Base-by-base conservation (phyloP, 2,329 filamentous ascomycete genomes). In the Bisporella sp. region DNA sequence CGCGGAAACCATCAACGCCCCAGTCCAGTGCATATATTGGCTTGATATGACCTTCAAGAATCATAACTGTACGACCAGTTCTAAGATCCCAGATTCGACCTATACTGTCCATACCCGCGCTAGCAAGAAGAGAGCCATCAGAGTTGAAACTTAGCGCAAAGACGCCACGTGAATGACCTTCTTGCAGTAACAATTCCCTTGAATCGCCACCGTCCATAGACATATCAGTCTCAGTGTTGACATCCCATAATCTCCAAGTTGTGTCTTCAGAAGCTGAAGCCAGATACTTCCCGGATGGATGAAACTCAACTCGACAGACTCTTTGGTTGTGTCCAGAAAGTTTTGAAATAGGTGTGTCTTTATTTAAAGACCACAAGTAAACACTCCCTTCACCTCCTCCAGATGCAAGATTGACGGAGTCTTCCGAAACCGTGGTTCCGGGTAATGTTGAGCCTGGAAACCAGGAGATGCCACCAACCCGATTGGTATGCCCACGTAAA, bases 161-260 rank as follows among this genome's bases (percentile, higher is more conserved):
- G 9, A 97, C 93, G 54, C 95, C 93, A 49, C 92, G 82, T 7
- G 90, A 95, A 67, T 99, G 93, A 1, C 93, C 93, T 70, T 97
- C 92, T 67, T 99, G 93, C 1, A 95, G 75, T 1, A 95, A 75
- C 1, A 97, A 71, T 64, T 97, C 91, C 21, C 92, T 82, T 7
- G 90, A 95, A 67, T 99, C 93, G 1, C 93, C 93, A 69, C 97
- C 92, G 67, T 99, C 93, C 1, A 95, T 75, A 1, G 95, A 75
- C 1, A 97, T 71, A 64, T 97, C 91, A 2, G 84, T 84, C 0
- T 83, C 88, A 0, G 86, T 93, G 59, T 89, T 84, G 1, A 97
- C 82, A 65, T 97, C 92, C 92, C 93, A 99, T 33, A 99, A 74
- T 42, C 92, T 82, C 93, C 93, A 99, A 0, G 93, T 96, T 2